Conservation (phyloP, 2,329 filamentous ascomycete species). For the Penicillium sp. region DNA sequence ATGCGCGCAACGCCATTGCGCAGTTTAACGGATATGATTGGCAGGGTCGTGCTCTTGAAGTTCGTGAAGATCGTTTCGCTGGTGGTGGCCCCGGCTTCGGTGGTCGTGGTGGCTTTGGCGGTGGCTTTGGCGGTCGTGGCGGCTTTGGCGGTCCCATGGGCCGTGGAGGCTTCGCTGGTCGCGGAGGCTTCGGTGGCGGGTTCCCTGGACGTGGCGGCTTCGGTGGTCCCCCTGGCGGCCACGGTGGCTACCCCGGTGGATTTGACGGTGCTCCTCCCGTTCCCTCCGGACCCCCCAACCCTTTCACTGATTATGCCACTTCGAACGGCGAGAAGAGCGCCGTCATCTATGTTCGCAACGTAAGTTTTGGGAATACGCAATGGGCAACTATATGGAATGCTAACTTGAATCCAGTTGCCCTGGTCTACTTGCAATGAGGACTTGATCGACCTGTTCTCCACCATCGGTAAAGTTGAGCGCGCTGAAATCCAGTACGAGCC, state of each 20-base stretch:
- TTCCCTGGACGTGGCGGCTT: slow-evolving; percentile 19
- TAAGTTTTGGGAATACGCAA: slow-evolving; percentile 46
- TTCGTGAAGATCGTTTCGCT: slow-evolving; percentile 91
- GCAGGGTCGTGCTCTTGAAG: slow-evolving; percentile 87
- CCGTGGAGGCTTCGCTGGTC: slow-evolving; percentile 35
- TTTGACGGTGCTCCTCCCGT: slow-evolving; percentile 23
- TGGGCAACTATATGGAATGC: background rate
- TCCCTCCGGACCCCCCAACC: slow-evolving; percentile 58
- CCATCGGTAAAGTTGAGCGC: slow-evolving; percentile 93
- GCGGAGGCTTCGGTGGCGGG: slow-evolving; percentile 51
- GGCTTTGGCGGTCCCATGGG: slow-evolving; percentile 54
- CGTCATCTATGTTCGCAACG: slow-evolving; percentile 91
- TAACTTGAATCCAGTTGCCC: slow-evolving; percentile 57
- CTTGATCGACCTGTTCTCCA: slow-evolving; percentile 89
- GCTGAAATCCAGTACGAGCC: slow-evolving; percentile 99
- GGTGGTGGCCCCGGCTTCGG: slow-evolving; percentile 44
- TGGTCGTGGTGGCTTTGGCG: slow-evolving; percentile 51
- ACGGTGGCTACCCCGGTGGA: slow-evolving; percentile 45
- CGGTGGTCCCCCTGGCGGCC: slow-evolving; percentile 37
- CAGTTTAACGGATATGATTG: slow-evolving; percentile 99
- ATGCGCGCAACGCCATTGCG: slow-evolving; percentile 88
- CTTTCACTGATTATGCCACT: slow-evolving; percentile 88
- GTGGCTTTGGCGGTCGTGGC: slow-evolving; percentile 43
- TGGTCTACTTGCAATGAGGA: slow-evolving; percentile 99
- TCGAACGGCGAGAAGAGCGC: slow-evolving; percentile 74